These are phyloP conservation scores for Clarireedia paspali DNA, from an alignment of 2,329 filamentous ascomycete genomes.

Conservation along the genomic window DNA sequence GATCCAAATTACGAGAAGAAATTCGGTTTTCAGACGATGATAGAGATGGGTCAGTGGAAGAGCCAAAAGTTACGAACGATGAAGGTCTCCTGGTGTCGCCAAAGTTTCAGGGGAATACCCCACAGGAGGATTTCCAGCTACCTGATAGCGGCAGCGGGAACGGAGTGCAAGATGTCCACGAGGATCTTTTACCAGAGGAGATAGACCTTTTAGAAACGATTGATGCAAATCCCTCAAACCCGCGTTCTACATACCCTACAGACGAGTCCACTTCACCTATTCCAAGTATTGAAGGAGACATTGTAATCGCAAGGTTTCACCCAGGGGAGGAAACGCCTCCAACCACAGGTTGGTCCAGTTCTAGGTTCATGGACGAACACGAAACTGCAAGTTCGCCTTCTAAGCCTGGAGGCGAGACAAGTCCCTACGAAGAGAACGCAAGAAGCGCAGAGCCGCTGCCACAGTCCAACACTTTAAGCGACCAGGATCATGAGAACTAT, in stretches of 20 bases:
- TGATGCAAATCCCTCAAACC: background rate
- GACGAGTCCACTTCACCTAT: slow-evolving; percentile 16
- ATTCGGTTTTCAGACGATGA: slow-evolving; percentile 15
- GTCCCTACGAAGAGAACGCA: background rate
- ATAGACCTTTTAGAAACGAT: slow-evolving; percentile 6
- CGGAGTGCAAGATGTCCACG: slow-evolving; percentile 1
- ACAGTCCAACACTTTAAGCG: background rate
- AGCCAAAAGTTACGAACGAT: slow-evolving; percentile 14
- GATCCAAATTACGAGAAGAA: slow-evolving; percentile 5
- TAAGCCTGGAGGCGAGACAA: background rate
- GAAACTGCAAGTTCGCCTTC: background rate
- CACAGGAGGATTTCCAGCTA: background rate
- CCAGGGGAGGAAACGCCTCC: slow-evolving; percentile 20
- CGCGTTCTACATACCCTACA: slow-evolving; percentile 16
- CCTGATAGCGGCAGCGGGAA: background rate
- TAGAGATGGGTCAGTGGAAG: slow-evolving; percentile 17
- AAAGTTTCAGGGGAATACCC: background rate
- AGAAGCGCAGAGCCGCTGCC: background rate
- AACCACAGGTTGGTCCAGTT: slow-evolving; percentile 24
- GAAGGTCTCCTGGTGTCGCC: slow-evolving; percentile 12
- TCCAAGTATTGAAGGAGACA: slow-evolving; percentile 14
- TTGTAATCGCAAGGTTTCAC: slow-evolving; percentile 23
- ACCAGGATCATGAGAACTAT: slow-evolving; percentile 1
- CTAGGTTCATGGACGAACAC: slow-evolving; percentile 15
- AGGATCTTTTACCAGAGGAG: slow-evolving; percentile 7